phyloP scores from a whole-genome alignment of 176 grass and related monocot genomes.

The Musa beccarii region DNA sequence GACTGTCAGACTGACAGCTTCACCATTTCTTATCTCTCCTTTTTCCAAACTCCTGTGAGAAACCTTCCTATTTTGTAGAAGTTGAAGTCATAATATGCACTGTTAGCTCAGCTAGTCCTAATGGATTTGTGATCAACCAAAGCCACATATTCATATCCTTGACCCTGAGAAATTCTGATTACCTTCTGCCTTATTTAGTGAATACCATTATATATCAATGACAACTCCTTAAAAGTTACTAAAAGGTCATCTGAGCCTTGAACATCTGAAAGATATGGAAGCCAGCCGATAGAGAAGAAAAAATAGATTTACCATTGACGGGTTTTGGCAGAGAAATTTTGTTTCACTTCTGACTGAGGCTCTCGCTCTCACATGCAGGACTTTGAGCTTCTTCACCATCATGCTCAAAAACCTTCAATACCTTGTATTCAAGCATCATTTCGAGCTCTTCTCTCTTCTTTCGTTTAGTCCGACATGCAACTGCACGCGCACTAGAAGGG shows the following conservation, averaged over 20 bases:
- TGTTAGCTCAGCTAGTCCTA: too few species aligned
- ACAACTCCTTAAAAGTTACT: neutral
- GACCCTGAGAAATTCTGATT: neutral
- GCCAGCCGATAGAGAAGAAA: neutral
- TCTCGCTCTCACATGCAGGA: neutral
- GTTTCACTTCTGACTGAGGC: neutral
- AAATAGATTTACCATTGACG: neutral
- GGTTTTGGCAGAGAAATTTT: neutral
- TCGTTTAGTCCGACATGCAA: neutral
- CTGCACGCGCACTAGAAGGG: neutral
- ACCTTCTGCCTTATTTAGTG: neutral
- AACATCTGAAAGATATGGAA: neutral
- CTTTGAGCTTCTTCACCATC: constrained; percentile 2
- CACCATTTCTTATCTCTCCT: too few species aligned
- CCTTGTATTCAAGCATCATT: neutral
- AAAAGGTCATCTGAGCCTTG: neutral
- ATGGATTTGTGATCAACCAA: too few species aligned
- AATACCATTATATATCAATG: neutral
- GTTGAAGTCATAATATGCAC: too few species aligned
- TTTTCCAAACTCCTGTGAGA: too few species aligned
- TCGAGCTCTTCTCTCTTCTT: neutral
- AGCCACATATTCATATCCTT: too few species aligned
- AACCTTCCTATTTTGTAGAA: too few species aligned
- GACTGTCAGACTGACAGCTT: too few species aligned
- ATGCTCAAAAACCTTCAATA: neutral